These are phyloP conservation scores for Silene coronaria DNA, from an alignment of 179 eudicot genomes.

Conservation along the genomic window DNA sequence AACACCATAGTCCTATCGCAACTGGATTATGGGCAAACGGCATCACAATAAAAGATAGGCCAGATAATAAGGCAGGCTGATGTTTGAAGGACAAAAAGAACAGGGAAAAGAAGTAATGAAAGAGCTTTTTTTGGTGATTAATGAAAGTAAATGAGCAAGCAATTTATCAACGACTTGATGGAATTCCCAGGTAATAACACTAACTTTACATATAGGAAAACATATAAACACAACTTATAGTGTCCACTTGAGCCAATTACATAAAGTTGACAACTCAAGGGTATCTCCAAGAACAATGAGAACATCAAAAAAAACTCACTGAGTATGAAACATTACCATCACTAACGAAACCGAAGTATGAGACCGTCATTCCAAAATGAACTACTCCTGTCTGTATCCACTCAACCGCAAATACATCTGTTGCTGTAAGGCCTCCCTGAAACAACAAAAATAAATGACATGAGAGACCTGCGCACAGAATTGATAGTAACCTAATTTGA, in stretches of 20 bases:
- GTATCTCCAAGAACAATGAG: slow-evolving; percentile 8
- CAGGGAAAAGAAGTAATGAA: not conserved
- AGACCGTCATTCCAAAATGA: slow-evolving; percentile 87
- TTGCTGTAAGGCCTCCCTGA: slow-evolving; percentile 96
- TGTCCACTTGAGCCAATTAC: not conserved
- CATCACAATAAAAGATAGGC: not conserved
- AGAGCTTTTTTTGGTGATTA: too few relatives aligned
- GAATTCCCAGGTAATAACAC: not conserved
- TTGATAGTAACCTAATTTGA: not conserved
- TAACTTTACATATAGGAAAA: not conserved
- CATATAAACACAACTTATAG: not conserved
- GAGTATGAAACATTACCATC: slow-evolving; percentile 57
- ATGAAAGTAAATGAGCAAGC: not conserved
- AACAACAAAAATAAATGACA: slow-evolving; percentile 25
- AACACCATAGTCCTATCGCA: not conserved
- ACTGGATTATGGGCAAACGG: not conserved
- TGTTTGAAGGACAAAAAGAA: not conserved
- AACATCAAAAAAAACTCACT: not conserved
- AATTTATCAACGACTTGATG: not conserved
- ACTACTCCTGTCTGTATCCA: slow-evolving; percentile 84
- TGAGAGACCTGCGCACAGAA: slow-evolving; percentile 9
- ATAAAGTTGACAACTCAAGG: slow-evolving; percentile 4
- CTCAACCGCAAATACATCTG: slow-evolving; percentile 94
- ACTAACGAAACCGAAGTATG: slow-evolving; percentile 93
- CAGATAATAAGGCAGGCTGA: not conserved